phyloP scores from a whole-genome alignment of 345 rosid species.

The Eutrema japonicum region DNA sequence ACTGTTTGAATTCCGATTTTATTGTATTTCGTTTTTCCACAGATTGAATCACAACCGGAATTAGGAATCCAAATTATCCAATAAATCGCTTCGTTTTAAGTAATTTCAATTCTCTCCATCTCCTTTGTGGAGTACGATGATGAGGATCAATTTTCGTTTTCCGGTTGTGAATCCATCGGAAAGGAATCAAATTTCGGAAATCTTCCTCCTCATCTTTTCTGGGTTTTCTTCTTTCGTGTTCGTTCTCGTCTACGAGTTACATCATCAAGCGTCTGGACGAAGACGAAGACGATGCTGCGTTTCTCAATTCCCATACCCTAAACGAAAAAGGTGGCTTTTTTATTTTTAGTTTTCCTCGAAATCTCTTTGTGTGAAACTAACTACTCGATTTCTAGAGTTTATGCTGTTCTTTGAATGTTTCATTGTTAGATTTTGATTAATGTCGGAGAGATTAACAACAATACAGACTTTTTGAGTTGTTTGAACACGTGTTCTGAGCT shows the following conservation, averaged over 20 bases:
- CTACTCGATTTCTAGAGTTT: background rate
- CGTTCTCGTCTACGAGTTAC: background rate
- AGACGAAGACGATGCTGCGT: background rate
- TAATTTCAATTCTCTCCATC: background rate
- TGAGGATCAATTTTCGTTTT: background rate
- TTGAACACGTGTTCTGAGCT: background rate
- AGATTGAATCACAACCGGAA: background rate
- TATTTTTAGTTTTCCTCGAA: background rate
- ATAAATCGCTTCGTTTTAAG: background rate
- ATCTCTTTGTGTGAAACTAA: background rate
- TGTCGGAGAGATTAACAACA: background rate
- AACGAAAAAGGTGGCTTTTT: background rate
- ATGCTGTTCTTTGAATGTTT: background rate
- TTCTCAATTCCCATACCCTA: conserved; percentile 10
- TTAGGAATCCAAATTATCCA: background rate
- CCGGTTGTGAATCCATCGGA: background rate
- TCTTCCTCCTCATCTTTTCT: background rate
- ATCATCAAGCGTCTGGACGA: background rate
- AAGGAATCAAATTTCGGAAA: background rate
- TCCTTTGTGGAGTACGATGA: conserved; percentile 10
- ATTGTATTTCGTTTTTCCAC: background rate
- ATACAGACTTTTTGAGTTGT: background rate
- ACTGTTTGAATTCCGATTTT: background rate
- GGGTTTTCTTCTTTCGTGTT: too few species aligned
- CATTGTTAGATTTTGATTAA: background rate